Conservation (phyloP, 441 rosid species). For the Aquilaria agallochum region DNA sequence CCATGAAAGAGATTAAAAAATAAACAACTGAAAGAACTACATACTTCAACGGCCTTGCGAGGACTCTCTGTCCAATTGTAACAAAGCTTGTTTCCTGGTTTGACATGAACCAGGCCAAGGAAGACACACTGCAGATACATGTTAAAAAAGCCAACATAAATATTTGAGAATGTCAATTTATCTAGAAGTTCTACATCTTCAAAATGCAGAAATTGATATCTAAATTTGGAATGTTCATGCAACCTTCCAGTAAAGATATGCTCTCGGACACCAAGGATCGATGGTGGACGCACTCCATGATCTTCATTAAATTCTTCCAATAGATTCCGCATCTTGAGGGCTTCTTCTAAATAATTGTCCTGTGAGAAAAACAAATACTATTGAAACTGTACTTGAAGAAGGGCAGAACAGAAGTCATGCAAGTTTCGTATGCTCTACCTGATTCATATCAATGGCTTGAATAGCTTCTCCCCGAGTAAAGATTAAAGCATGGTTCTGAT, state of each 20-base stretch:
- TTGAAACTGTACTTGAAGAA: constrained; percentile 2
- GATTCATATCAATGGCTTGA: constrained; percentile 96
- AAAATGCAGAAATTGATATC: background rate
- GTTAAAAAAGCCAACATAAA: background rate
- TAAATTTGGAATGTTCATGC: constrained; percentile 9
- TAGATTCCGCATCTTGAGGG: constrained; percentile 92
- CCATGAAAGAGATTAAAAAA: background rate
- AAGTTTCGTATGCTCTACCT: constrained; percentile 37
- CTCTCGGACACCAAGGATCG: constrained; percentile 93
- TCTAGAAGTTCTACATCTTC: constrained; percentile 3
- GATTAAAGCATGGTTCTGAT: constrained; percentile 87
- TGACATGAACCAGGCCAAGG: constrained; percentile 98
- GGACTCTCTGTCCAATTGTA: constrained; percentile 94
- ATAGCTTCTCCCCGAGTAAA: constrained; percentile 96
- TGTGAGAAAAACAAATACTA: constrained; percentile 21
- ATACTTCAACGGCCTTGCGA: constrained; percentile 95
- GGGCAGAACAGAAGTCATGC: background rate
- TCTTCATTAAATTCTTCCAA: constrained; percentile 92
- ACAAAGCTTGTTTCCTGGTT: constrained; percentile 96
- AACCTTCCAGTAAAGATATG: constrained; percentile 97
- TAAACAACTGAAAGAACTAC: constrained; percentile 12
- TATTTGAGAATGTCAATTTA: too few relatives aligned
- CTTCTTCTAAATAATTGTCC: constrained; percentile 99
- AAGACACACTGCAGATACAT: constrained; percentile 71
- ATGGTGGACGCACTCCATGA: constrained; percentile 91